Conservation (phyloP, 2,329 filamentous ascomycete genomes). For the Sclerotinia glacialis region DNA sequence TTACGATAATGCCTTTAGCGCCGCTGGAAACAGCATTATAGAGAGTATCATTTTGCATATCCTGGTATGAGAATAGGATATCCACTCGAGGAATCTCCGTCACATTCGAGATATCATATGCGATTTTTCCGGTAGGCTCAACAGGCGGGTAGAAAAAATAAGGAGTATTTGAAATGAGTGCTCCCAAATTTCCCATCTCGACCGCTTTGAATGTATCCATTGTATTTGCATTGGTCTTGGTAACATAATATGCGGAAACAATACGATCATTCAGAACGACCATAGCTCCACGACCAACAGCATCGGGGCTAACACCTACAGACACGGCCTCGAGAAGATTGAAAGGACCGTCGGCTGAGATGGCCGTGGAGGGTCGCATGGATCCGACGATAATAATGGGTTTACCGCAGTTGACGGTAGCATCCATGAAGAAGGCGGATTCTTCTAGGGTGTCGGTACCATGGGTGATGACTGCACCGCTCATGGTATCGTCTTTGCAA, state of each 20-base stretch:
- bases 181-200: conserved; percentile 57
- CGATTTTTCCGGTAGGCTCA: conserved; percentile 47
- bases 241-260: conserved; percentile 54
- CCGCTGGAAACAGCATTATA: conserved; percentile 49
- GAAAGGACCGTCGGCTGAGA: conserved; percentile 61
- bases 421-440: conserved; percentile 60
- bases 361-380: conserved; percentile 61
- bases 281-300: conserved; percentile 54
- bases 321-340: conserved; percentile 61
- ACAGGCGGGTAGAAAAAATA: conserved; percentile 58
- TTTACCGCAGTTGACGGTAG: conserved; percentile 55
- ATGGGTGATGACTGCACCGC: conserved; percentile 59
- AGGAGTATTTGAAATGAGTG: conserved; percentile 56
- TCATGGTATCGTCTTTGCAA: conserved; percentile 38
- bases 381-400: conserved; percentile 59
- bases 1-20: conserved; percentile 51
- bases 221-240: conserved; percentile 61
- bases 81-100: conserved; percentile 52
- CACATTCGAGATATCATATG: conserved; percentile 44
- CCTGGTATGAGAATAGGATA: conserved; percentile 55
- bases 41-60: conserved; percentile 49
- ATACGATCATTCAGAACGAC: conserved; percentile 62
- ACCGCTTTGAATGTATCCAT: conserved; percentile 60
- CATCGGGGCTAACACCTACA: conserved; percentile 49
- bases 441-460: conserved; percentile 66